phyloP scores from a whole-genome alignment of 75 land plant species.

The Azolla pinnata region DNA sequence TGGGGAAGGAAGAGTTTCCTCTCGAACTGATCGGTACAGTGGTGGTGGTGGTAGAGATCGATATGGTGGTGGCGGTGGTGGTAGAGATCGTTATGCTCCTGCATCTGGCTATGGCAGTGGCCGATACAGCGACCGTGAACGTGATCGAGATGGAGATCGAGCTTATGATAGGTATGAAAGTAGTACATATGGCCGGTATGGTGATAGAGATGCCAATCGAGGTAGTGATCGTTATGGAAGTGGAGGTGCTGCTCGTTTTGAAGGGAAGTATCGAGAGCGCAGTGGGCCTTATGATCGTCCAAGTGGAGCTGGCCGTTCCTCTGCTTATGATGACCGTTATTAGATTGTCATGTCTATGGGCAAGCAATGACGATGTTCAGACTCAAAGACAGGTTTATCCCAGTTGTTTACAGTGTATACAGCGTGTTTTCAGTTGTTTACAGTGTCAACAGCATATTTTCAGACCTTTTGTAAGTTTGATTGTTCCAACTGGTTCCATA shows the following conservation, averaged over 20 bases:
- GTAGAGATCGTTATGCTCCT: constrained; percentile 2
- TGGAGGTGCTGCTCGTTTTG: constrained; percentile 16
- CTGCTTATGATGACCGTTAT: constrained; percentile 16
- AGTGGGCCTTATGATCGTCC: constrained; percentile 25
- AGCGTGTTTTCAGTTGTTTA: too few species aligned
- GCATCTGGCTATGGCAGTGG: constrained; percentile 11
- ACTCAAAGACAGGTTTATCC: too few species aligned
- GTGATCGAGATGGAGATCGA: constrained; percentile 10
- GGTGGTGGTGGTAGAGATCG: constrained; percentile 19
- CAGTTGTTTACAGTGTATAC: too few species aligned
- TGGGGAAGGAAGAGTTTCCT: background rate
- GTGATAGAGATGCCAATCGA: constrained; percentile 1
- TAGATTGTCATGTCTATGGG: too few species aligned
- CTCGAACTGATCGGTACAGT: too few species aligned
- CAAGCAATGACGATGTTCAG: too few species aligned
- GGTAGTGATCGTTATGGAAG: constrained; percentile 10
- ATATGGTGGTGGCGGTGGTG: constrained; percentile 17
- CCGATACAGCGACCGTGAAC: constrained; percentile 16
- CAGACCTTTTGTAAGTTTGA: too few species aligned
- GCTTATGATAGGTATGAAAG: constrained; percentile 17
- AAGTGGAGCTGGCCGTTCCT: constrained; percentile 8
- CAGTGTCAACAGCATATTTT: too few species aligned
- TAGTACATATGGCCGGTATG: constrained; percentile 7
- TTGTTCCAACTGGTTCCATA: too few species aligned
- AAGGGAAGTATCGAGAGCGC: constrained; percentile 6